Conservation (phyloP, 768 basidiomycete genomes). For the Kwoniella europaea region DNA sequence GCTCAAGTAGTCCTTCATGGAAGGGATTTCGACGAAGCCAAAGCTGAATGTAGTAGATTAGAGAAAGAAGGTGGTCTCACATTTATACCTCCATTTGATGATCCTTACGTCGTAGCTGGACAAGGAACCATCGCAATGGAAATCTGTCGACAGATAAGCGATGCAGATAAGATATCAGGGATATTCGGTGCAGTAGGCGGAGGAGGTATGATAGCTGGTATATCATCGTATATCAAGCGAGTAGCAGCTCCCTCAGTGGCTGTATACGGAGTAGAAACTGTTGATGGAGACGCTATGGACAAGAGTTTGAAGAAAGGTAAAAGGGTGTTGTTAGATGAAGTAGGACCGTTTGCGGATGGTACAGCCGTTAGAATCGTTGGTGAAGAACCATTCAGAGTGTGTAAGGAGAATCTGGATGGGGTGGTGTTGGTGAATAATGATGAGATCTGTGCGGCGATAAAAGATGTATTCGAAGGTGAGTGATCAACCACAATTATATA, state of each 20-base stretch:
- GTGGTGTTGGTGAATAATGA: slow-evolving; percentile 88
- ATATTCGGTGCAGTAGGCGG: slow-evolving; percentile 94
- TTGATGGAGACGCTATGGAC: slow-evolving; percentile 93
- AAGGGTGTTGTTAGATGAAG: slow-evolving; percentile 80
- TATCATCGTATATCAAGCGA: slow-evolving; percentile 87
- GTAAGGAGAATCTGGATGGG: slow-evolving; percentile 79
- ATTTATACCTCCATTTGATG: slow-evolving; percentile 96
- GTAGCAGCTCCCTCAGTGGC: slow-evolving; percentile 82
- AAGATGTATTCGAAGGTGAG: slow-evolving; percentile 95
- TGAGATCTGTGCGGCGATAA: slow-evolving; percentile 97
- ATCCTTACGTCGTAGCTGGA: slow-evolving; percentile 94
- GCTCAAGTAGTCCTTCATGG: slow-evolving; percentile 94
- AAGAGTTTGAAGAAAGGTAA: slow-evolving; percentile 79
- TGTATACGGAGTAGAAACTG: slow-evolving; percentile 88
- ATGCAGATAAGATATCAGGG: slow-evolving; percentile 73
- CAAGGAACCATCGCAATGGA: slow-evolving; percentile 96
- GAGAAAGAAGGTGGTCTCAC: slow-evolving; percentile 74
- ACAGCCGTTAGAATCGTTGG: slow-evolving; percentile 96
- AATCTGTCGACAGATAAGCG: slow-evolving; percentile 83
- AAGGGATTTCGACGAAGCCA: slow-evolving; percentile 92
- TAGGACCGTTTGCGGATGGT: slow-evolving; percentile 95
- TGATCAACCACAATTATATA: neutral
- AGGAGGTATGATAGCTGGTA: slow-evolving; percentile 89
- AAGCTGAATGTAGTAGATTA: slow-evolving; percentile 87
- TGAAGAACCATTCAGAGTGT: slow-evolving; percentile 91